Evolutionary conservation across 495 filamentous ascomycete genomes (phyloP), one percentile per base, ranked within the genome.

Genomic region (Opeltia flavorubescens): DNA sequence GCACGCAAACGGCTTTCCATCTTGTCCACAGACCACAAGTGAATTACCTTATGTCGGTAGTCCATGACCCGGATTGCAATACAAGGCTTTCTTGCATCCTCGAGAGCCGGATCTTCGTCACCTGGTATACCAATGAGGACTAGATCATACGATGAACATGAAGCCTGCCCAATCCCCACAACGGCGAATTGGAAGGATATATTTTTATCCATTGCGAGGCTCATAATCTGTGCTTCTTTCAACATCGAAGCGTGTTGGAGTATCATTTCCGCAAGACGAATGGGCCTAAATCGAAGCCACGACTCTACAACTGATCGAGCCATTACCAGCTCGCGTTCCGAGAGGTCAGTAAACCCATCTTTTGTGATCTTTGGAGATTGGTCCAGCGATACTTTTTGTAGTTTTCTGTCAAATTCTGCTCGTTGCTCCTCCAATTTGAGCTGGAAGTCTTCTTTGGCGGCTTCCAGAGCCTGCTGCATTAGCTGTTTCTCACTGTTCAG

Each of bases 181-280:
- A 96, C 77, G 15, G 86, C 82, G 59, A 95, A 96, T 63, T 98
- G 91, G 64, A 98, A 98, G 28, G 89, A 84, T 13, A 95, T 82
- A 52, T 78, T 78, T 64, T 95, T 91, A 54, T 91, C 87, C 74
- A 98, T 84, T 51, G 88, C 86, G 49, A 94, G 86, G 65, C 93
- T 95, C 84, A 98, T 89, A 42, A 98, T 78, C 59, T 98, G 91
- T 3, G 89, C 93, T 60, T 98, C 91, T 62, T 98, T 98, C 33
- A 96, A 64, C 29, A 77, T 77, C 11, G 83, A 78, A 6, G 89
- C 89, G 62, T 93, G 77, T 53, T 93, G 86, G 21, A 98, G 62
- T 25, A 96, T 77, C 12, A 81, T 79, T 61, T 95, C 91, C n/a
- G 89, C 86, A 84, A 99, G 94, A 44, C 80, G 80, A 42, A 96